Evolutionary conservation across 176 grass and related monocot genomes (phyloP), one percentile per base, ranked within the genome.

Genomic region (Oryza glumipatula): DNA sequence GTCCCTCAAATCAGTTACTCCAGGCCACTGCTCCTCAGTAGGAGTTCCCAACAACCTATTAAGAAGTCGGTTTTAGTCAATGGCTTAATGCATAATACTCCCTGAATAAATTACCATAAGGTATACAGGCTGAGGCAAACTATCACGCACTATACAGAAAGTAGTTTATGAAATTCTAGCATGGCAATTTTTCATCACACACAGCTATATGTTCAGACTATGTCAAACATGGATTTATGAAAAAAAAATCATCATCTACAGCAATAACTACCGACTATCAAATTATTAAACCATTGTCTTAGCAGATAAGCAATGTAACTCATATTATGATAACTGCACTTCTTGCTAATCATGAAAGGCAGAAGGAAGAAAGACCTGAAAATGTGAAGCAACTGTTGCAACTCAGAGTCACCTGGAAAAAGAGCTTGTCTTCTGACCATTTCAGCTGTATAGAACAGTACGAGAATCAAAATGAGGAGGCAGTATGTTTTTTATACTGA

Each of bases 331-430:
- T 65, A 23, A 14, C 23, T 21, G 11, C 0, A 30, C n/a, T 80
- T 67, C 8, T 28, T 67, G 21, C 21, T 52, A 67, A 44, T 76
- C 32, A 28, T 51, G 30, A 19, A 60, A 46, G 74, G 5, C 26
- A 63, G 26, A 3, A 83, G 26, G 26, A 11, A 65, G 17, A 41
- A 78, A 38, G 8, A 96, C 96, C 94, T 96, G 86, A 96, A 99
- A 85, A 99, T 99, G 84, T 92, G 90, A 88, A 99, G 96, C 60
- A 99, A 81, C 74, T 99, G 96, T 77, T 96, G 96, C 68, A 99
- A 84, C 76, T 99, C 94, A 2, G 96, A 99, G 63, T 99, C 94
- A 22, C 96, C 94, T 69, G 91, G 89, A 44, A 99, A 99, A 72
- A 99, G 91, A 76, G 91, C 86, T 83, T 94, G 91, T 63, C 88